Base-by-base conservation (phyloP, 306 rosid genomes). In the Cyclanthera cordifolia region DNA sequence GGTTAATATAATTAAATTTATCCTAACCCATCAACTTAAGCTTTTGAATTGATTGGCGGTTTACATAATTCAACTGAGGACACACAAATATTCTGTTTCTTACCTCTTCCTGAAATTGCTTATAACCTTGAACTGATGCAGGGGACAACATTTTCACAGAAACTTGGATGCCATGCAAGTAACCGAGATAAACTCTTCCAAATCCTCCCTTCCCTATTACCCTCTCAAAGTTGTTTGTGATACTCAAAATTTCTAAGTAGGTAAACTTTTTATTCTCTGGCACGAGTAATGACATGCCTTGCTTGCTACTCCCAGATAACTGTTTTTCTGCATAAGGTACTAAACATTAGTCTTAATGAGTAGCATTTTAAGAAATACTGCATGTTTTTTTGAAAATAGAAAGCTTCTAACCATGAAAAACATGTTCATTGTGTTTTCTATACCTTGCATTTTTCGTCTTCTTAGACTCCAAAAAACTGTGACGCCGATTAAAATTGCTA, bases 141-240 rank as follows among this genome's bases (percentile, higher is more conserved):
- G 73, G 77, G 56, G 85, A 81, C 12, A 84, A 65, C 76, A 81
- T 73, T 69, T 84, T 79, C 9, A 81, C 82, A 25, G 84, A 83
- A 52, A 84, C 77, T 74, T 81, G 73, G 27, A 23, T 74, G 14
- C 77, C 53, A 37, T 56, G 75, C 28, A 74, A 37, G 55, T 28
- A 56, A 15, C 88, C 88, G 32, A 59, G 48, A 30, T 79, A 81
- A 34, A 81, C 88, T 48, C 65, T 76, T 73, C 88, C 85, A 53
- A 81, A 76, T 56, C 84, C 88, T 56, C 85, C 88, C 75, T 67
- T 81, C 1, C 82, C 85, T 34, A 81, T 19, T 23, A 65, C 54
- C 32, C 23, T 75, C 76, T 68, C 77, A 48, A 79, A 81, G 55
- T 84, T 81, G 37, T 76, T 74, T 6, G 88, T 81, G 20, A 84